Evolutionary conservation across 768 basidiomycete species (phyloP).

Genomic region (Amanita pallidorosea): DNA sequence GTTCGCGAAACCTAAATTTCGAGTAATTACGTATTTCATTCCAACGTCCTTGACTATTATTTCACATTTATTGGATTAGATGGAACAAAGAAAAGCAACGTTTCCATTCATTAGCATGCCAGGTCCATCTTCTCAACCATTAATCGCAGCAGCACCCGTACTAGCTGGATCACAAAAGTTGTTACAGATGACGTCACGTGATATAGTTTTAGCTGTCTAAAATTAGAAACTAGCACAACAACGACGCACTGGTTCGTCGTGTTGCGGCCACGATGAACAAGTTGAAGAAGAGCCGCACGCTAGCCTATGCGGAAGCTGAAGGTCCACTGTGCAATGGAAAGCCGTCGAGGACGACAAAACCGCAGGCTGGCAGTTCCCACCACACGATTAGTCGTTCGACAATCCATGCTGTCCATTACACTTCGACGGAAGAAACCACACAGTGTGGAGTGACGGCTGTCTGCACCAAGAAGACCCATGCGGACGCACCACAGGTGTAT

Average conservation of each 20-base stretch:
- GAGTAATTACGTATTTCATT: neutral
- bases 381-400: neutral
- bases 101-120: too few relatives aligned
- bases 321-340: neutral
- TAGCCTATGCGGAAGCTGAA: constrained; percentile 4
- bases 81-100: too few relatives aligned
- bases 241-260: too few relatives aligned
- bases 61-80: too few relatives aligned
- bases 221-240: neutral
- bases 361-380: too few relatives aligned
- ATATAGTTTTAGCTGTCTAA: too few relatives aligned
- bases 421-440: neutral
- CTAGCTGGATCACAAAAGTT: too few relatives aligned
- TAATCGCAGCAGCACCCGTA: too few relatives aligned
- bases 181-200: too few relatives aligned
- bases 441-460: neutral
- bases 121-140: too few relatives aligned
- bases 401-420: neutral
- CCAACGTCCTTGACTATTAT: too few relatives aligned
- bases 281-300: constrained; percentile 4
- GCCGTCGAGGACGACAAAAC: neutral
- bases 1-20: neutral
- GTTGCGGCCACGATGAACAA: neutral
- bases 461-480: neutral
- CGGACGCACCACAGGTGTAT: constrained; percentile 16